These are phyloP conservation scores for Hypsizygus marmoreus DNA, from an alignment of 768 basidiomycete species.

Conservation along the genomic window DNA sequence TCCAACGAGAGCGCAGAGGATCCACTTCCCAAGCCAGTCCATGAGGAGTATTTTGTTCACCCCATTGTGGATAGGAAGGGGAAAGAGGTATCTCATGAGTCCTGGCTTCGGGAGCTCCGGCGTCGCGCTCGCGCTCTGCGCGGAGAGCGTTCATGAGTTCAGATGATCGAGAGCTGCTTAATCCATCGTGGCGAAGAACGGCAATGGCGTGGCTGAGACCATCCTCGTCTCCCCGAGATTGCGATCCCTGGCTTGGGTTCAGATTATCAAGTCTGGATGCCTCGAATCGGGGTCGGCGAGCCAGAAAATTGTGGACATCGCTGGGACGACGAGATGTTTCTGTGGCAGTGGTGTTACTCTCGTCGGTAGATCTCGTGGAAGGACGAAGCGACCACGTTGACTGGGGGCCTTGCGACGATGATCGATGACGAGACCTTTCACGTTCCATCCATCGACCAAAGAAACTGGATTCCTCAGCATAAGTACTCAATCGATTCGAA, in stretches of 20 bases:
- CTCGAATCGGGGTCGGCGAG: constrained; percentile 26
- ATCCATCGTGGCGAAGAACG: constrained; percentile 32
- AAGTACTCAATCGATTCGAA: no score
- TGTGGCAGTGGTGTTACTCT: constrained; percentile 4
- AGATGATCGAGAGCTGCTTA: constrained; percentile 27
- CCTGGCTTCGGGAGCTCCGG: not conserved
- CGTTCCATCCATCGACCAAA: no score
- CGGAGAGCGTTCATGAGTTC: constrained; percentile 29
- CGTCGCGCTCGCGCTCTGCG: constrained; percentile 19
- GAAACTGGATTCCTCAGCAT: no score
- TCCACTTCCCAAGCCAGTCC: no score
- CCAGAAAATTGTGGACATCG: constrained; percentile 26
- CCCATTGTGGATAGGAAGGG: no score
- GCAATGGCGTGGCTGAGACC: constrained; percentile 33
- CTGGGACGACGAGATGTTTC: constrained; percentile 1
- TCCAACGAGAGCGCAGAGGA: no score
- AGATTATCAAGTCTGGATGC: constrained; percentile 25
- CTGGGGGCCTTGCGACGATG: not conserved
- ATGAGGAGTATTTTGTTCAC: no score
- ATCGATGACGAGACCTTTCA: no score
- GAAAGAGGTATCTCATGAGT: constrained; percentile 2
- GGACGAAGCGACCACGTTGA: not conserved
- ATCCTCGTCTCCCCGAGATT: constrained; percentile 19
- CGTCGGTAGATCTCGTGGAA: no score
- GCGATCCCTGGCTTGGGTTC: constrained; percentile 5